phyloP scores from a whole-genome alignment of 2,329 filamentous ascomycete species.

The Verticillium nonalfalfae region DNA sequence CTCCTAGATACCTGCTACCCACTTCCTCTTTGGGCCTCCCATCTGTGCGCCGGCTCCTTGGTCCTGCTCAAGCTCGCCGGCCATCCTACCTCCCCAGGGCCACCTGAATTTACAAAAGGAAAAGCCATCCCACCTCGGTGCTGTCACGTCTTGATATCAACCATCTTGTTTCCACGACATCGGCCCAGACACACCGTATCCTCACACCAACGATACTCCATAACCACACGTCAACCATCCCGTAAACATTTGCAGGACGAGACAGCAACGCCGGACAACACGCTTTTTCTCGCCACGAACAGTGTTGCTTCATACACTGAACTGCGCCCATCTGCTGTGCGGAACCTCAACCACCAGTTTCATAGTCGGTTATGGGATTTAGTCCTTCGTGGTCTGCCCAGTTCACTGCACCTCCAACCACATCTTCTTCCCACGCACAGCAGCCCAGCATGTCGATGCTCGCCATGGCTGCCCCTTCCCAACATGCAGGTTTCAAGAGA shows the following conservation, averaged over 20 bases:
- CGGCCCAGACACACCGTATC: slow-evolving; percentile 10
- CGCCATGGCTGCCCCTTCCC: slow-evolving; percentile 36
- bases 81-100: slow-evolving; percentile 3
- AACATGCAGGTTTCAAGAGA: slow-evolving; percentile 31
- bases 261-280: too few species aligned
- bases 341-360: slow-evolving; percentile 13
- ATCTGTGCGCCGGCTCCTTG: slow-evolving; percentile 26
- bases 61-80: slow-evolving; percentile 9
- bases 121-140: slow-evolving; percentile 1
- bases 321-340: slow-evolving; percentile 11
- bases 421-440: slow-evolving; percentile 13
- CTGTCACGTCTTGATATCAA: background rate
- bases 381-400: slow-evolving; percentile 25
- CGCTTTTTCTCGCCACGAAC: slow-evolving; percentile 2
- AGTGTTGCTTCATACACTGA: background rate
- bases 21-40: slow-evolving; percentile 31
- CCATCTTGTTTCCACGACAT: slow-evolving; percentile 5
- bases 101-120: slow-evolving; percentile 13
- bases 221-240: background rate
- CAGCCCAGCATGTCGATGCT: slow-evolving; percentile 42
- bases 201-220: slow-evolving; percentile 4
- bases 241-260: background rate
- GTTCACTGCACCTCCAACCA: slow-evolving; percentile 19
- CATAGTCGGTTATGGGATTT: slow-evolving; percentile 31
- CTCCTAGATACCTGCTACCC: slow-evolving; percentile 23